Base-by-base conservation (phyloP, 2,329 filamentous ascomycete genomes). In the Lecanicillium sp. region DNA sequence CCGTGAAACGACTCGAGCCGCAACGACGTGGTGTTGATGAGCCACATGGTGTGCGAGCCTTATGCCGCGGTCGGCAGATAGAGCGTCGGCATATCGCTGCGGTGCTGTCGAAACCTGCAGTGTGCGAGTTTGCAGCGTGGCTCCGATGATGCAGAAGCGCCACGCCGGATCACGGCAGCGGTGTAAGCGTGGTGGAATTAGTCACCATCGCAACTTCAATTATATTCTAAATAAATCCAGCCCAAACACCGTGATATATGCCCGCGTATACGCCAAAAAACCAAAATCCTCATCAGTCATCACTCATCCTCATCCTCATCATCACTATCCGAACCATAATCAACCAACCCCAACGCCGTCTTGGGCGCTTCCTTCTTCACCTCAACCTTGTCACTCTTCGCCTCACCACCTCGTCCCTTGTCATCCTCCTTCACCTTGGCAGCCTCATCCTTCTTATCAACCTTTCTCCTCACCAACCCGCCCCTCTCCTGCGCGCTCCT, bases 271-370 rank as follows among this genome's bases (percentile, higher is more conserved):
- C 31, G 31, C 31, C 31, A 33, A 32, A 12, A 18, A 25, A 12
- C 4, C 15, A 10, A 30, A 28, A 29, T 19, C n/a, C 6, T 29
- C 32, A 29, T 29, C 39, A 46, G 33, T 36, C 33, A n/a, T 44
- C 46, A 52, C 54, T 25, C 22, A 25, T 25, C 22, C 6, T 25
- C 22, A 11, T 72, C 68, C 31, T 71, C 69, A 14, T 66, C 51
- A 28, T 49, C 49, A 25, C 57, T 63, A 33, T 77, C 74, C 2
- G 74, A 79, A 5, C 68, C 74, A 45, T 79, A 80, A 41, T 64
- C 66, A 11, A 78, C 74, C 29, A 79, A 51, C 0, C 64, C 65
- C 33, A 66, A 31, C 17, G 46, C 25, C 32, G 46, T 13, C 31
- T 33, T 42, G 14, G 35, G 28, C 6, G 44, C 33, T 47, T 51